Evolutionary conservation across 2,329 filamentous ascomycete species (phyloP).

Genomic region (Paecilomyces fulvus): DNA sequence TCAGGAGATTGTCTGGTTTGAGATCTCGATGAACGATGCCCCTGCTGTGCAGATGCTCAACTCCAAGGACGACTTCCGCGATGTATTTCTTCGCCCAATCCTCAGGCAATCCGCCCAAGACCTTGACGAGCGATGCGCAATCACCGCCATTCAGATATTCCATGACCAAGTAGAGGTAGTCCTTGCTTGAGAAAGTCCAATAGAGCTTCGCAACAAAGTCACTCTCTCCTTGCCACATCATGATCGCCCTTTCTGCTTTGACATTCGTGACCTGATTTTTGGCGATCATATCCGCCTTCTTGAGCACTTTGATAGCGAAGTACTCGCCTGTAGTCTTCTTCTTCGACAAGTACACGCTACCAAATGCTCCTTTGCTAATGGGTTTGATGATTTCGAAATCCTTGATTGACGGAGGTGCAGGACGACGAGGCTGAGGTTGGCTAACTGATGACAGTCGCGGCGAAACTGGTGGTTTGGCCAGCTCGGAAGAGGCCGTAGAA

Average conservation of each 20-base stretch:
- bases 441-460: conserved; percentile 70
- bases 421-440: conserved; percentile 75
- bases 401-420: conserved; percentile 91
- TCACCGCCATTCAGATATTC: conserved; percentile 97
- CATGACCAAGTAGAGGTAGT: conserved; percentile 98
- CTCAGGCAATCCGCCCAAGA: conserved; percentile 82
- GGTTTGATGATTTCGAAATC: conserved; percentile 99
- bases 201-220: conserved; percentile 98
- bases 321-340: conserved; percentile 98
- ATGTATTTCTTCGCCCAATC: conserved; percentile 98
- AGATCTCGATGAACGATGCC: conserved; percentile 95
- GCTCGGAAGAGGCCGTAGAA: conserved; percentile 73
- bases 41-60: conserved; percentile 88
- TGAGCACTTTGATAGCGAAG: conserved; percentile 95
- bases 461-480: conserved; percentile 62
- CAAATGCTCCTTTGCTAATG: conserved; percentile 97
- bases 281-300: conserved; percentile 99
- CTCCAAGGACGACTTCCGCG: conserved; percentile 90
- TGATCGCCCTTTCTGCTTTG: conserved; percentile 95
- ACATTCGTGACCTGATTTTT: conserved; percentile 99
- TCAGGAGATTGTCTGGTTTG: conserved; percentile 94
- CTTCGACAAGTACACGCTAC: conserved; percentile 94
- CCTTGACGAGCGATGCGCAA: conserved; percentile 91
- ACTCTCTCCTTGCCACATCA: conserved; percentile 99
- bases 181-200: conserved; percentile 99